These are phyloP conservation scores for Phaeosphaeriaceae sp. DNA, from an alignment of 2,329 filamentous ascomycete genomes.

Conservation along the genomic window DNA sequence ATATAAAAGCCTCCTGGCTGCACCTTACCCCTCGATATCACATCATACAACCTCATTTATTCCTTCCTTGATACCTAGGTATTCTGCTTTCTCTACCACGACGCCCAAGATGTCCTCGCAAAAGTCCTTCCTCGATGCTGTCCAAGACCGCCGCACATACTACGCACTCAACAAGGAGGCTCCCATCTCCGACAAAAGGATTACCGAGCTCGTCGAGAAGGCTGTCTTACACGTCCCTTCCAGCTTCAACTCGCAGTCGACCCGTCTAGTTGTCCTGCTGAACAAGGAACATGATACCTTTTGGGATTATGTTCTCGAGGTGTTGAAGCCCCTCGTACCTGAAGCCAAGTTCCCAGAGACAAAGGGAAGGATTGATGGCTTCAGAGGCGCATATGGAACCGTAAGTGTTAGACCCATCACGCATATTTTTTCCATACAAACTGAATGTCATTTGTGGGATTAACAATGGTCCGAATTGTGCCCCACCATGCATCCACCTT, in stretches of 20 bases:
- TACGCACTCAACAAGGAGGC: conserved; percentile 72
- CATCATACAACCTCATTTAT: conserved; percentile 4
- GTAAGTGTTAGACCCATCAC: too few species aligned
- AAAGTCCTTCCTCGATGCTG: conserved; percentile 64
- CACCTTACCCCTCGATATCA: conserved; percentile 4
- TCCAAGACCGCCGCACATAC: conserved; percentile 72
- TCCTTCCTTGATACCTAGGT: conserved; percentile 7
- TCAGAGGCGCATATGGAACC: conserved; percentile 77
- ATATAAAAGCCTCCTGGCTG: conserved; percentile 24
- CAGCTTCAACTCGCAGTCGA: conserved; percentile 88
- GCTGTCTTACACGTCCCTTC: conserved; percentile 74
- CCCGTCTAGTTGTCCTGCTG: conserved; percentile 78
- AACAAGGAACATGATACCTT: conserved; percentile 85
- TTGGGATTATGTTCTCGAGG: conserved; percentile 75
- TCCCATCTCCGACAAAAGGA: conserved; percentile 61
- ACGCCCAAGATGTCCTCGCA: conserved; percentile 46
- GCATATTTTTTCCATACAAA: too few species aligned
- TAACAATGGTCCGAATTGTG: conserved; percentile 2
- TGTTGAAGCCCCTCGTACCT: conserved; percentile 72
- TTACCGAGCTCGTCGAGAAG: conserved; percentile 67
- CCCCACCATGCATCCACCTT: too few species aligned
- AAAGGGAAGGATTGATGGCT: conserved; percentile 59
- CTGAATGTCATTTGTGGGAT: too few species aligned
- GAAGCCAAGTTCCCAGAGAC: conserved; percentile 66
- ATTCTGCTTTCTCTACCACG: conserved; percentile 21